phyloP scores from a whole-genome alignment of 1,139 yeast genomes.

The Suhomyces kunorum region DNA sequence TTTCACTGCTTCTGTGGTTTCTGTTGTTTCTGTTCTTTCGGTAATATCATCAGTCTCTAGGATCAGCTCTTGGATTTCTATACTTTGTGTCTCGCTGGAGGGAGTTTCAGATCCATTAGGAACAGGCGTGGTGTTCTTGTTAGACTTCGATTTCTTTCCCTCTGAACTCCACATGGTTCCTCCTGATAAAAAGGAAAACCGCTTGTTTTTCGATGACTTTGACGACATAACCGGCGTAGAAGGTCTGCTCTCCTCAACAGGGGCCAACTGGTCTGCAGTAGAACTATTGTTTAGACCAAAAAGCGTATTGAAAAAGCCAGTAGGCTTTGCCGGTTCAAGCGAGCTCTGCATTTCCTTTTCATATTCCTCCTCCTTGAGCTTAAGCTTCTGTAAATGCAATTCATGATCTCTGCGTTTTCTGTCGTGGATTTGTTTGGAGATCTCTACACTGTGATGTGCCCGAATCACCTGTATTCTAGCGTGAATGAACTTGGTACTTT shows the following conservation, averaged over 20 bases:
- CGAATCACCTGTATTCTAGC: slow-evolving; percentile 41
- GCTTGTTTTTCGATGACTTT: slow-evolving; percentile 4
- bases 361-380: slow-evolving; percentile 44
- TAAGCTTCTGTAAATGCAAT: slow-evolving; percentile 36
- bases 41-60: background rate
- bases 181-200: slow-evolving; percentile 16
- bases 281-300: slow-evolving; percentile 23
- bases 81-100: background rate
- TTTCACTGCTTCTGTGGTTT: background rate
- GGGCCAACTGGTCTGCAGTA: background rate
- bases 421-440: slow-evolving; percentile 41
- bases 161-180: slow-evolving; percentile 3
- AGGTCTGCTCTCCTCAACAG: background rate
- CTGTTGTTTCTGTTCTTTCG: background rate
- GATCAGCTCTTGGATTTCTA: too few relatives aligned
- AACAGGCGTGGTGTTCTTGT: background rate
- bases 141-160: slow-evolving; percentile 1
- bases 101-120: background rate
- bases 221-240: background rate
- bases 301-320: slow-evolving; percentile 32
- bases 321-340: slow-evolving; percentile 22
- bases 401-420: slow-evolving; percentile 47
- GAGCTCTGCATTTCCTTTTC: slow-evolving; percentile 34
- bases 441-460: slow-evolving; percentile 43
- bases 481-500: slow-evolving; percentile 42